Evolutionary conservation across 2,329 filamentous ascomycete genomes (phyloP).

Genomic region (Aureobasidium lini): DNA sequence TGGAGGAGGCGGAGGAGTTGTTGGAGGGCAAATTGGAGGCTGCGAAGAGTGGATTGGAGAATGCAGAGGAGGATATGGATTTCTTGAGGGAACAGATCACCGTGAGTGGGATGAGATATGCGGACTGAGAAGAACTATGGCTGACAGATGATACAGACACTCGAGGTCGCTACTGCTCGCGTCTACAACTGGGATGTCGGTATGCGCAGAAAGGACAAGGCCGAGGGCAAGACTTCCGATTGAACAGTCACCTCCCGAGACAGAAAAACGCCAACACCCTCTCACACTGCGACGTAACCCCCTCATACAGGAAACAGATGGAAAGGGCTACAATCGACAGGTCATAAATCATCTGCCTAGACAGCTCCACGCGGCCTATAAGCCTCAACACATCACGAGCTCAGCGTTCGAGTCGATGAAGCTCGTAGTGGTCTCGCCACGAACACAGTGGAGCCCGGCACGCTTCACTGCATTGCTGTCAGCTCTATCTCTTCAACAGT

Average conservation of each 20-base stretch:
- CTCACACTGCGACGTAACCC: background rate
- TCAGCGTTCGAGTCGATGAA: no score
- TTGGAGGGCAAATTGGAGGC: slow-evolving; percentile 69
- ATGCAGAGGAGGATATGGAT: slow-evolving; percentile 93
- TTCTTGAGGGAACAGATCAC: slow-evolving; percentile 96
- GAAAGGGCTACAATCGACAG: no score
- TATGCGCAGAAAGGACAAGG: slow-evolving; percentile 86
- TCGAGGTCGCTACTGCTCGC: slow-evolving; percentile 91
- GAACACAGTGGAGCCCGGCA: no score
- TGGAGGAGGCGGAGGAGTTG: slow-evolving; percentile 76
- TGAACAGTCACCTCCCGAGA: background rate
- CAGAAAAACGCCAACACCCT: background rate
- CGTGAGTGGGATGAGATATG: slow-evolving; percentile 42
- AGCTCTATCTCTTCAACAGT: no score
- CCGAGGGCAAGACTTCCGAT: background rate
- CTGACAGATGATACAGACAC: slow-evolving; percentile 53
- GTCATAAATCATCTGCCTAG: no score
- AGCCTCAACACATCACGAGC: no score
- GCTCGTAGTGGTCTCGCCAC: no score
- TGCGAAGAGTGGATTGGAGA: slow-evolving; percentile 70
- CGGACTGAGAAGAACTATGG: background rate
- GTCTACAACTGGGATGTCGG: slow-evolving; percentile 99
- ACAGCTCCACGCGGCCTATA: no score
- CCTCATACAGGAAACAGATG: no score
- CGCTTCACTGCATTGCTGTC: no score